Evolutionary conservation across 495 filamentous ascomycete species (phyloP), one percentile per base, ranked within the genome.

Genomic region (Friedmanniomyces simplex): DNA sequence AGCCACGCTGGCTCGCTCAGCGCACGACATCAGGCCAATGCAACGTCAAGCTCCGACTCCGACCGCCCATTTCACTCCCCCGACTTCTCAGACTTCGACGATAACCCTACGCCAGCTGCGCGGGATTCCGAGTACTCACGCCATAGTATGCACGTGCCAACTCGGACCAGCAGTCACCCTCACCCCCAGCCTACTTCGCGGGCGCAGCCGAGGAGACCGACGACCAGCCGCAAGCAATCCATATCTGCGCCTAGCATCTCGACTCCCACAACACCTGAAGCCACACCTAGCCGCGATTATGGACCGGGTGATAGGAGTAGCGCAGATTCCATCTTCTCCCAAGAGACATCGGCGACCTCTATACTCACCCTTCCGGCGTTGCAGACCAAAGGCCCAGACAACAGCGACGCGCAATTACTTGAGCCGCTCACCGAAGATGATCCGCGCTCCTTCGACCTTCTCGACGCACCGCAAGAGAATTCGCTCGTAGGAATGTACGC

Each of bases 401-500:
- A 73, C 26, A 57, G 52, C 28, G 76, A 78, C 16, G 54, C 68
- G n/a, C 74, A 79, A 41, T 60, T 60, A 11, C 70, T 82, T 5
- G 69, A 75, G 47, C 79, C 79, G 18, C 63, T 82, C 43, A 36
- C 66, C 22, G 75, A 76, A 55, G 77, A 75, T 34, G 78, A 80
- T 56, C 76, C 78, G 10, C 64, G 68, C 46, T 79, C 73, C 3
- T 81, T 79, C 52, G 74, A 82, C 58, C 71, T 82, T 0, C 54
- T 82, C 10, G 61, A 26, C 20, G 73, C 77, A 8, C 47, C 41
- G 3, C 63, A 68, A n/a, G 60, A 67, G 43, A 43, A n/a, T 14
- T 50, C 28, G 0, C 24, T 25, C 16, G 63, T 59, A 36, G 68
- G 52, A 24, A 51, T 55, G 18, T 80, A 73, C 62, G 76, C 74